These are phyloP conservation scores for Monilinia fructicola DNA, from an alignment of 2,329 filamentous ascomycete genomes.

Conservation along the genomic window DNA sequence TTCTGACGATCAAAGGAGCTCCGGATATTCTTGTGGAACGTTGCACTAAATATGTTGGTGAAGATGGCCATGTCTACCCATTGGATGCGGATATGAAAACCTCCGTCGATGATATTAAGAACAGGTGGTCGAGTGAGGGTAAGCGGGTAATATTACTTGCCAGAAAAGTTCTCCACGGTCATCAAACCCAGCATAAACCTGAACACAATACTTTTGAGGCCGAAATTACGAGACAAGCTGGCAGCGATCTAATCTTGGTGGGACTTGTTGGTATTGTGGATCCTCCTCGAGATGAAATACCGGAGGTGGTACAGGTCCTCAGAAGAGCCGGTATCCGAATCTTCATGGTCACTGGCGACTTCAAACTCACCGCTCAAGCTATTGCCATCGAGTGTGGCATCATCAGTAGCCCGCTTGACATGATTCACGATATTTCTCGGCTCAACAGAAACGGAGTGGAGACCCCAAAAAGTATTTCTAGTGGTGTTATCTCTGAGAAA, in stretches of 20 bases:
- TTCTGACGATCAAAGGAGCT: slow-evolving; percentile 73
- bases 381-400: slow-evolving; percentile 72
- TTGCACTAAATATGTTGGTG: slow-evolving; percentile 57
- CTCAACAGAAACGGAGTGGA: slow-evolving; percentile 19
- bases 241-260: slow-evolving; percentile 50
- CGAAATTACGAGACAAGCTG: slow-evolving; percentile 54
- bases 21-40: slow-evolving; percentile 69
- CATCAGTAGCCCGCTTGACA: slow-evolving; percentile 46
- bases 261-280: slow-evolving; percentile 58
- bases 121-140: slow-evolving; percentile 65
- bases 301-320: slow-evolving; percentile 56
- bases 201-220: slow-evolving; percentile 50
- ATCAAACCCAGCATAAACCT: slow-evolving; percentile 24
- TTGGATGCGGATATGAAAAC: slow-evolving; percentile 48
- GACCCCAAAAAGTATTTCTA: slow-evolving; percentile 16
- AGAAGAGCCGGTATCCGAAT: slow-evolving; percentile 68
- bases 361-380: slow-evolving; percentile 69
- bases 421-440: slow-evolving; percentile 28
- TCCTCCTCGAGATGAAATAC: slow-evolving; percentile 57
- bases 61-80: slow-evolving; percentile 52
- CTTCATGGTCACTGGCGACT: slow-evolving; percentile 78
- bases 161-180: slow-evolving; percentile 47
- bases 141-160: slow-evolving; percentile 66
- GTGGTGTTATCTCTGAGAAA: slow-evolving; percentile 16
- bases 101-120: slow-evolving; percentile 58